These are phyloP conservation scores for Drechmeria coniospora DNA, from an alignment of 2,329 filamentous ascomycete species.

Conservation along the genomic window DNA sequence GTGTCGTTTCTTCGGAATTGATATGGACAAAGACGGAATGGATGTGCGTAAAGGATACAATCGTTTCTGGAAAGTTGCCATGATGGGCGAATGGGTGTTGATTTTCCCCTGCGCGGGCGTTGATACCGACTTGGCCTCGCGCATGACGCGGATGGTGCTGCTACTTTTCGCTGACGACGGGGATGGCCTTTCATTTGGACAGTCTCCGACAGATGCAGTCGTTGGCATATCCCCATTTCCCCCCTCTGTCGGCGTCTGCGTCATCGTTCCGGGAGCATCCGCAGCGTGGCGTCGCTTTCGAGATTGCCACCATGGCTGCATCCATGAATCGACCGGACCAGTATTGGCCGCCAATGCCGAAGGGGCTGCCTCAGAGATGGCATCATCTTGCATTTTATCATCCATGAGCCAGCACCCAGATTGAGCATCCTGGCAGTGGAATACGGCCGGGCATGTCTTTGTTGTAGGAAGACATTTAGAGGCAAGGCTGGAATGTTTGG, in stretches of 20 bases:
- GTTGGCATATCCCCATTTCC: no score
- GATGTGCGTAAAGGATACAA: conserved; percentile 7
- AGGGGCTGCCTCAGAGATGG: no score
- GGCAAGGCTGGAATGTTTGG: neutral
- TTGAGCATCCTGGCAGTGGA: neutral
- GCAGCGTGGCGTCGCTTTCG: no score
- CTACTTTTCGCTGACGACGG: neutral
- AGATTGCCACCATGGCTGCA: no score
- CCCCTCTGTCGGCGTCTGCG: no score
- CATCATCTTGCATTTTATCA: no score
- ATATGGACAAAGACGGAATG: conserved; percentile 3
- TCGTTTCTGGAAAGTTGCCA: conserved; percentile 9
- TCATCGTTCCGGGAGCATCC: no score
- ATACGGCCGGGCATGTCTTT: conserved; percentile 1
- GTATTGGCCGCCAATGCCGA: no score
- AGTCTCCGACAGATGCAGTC: no score
- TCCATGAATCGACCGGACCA: no score
- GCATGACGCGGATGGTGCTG: neutral
- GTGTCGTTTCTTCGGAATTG: conserved; percentile 3
- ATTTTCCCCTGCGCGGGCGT: neutral
- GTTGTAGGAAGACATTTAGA: neutral
- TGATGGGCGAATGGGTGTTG: conserved; percentile 2
- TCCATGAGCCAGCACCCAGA: no score
- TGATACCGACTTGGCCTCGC: neutral
- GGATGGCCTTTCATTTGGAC: no score